A percentile compares a stretch with the other conserved stretches of the same genome.
phyloP scores from a whole-genome alignment of 768 basidiomycete genomes.

The Tylopilus cervinicoccineus region DNA sequence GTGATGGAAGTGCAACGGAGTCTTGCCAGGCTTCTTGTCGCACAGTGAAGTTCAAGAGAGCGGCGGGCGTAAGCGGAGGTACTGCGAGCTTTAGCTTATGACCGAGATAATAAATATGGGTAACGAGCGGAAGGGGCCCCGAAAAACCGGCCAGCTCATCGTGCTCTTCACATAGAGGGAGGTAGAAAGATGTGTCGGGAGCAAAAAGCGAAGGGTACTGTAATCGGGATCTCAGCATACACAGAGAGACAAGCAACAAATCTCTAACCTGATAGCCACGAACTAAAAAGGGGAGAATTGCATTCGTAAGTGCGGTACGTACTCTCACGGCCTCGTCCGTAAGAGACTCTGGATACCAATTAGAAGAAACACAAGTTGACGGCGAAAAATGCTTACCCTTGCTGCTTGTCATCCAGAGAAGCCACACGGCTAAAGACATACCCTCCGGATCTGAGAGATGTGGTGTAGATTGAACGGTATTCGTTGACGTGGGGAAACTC shows the following conservation, averaged over 20 bases:
- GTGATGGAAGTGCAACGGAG: conserved; percentile 20
- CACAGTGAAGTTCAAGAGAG: conserved; percentile 34
- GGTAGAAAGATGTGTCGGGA: conserved; percentile 40
- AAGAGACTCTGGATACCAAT: conserved; percentile 31
- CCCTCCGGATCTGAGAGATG: conserved; percentile 31
- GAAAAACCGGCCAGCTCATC: conserved; percentile 25
- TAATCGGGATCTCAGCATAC: conserved; percentile 4
- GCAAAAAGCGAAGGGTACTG: conserved; percentile 42
- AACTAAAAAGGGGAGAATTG: conserved; percentile 39
- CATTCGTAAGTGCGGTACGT: conserved; percentile 26
- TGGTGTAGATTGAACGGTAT: conserved; percentile 9
- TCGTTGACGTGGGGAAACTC: conserved; percentile 1
- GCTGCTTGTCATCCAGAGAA: conserved; percentile 44
- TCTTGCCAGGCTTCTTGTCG: conserved; percentile 38
- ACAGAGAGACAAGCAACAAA: background rate
- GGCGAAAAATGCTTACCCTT: conserved; percentile 29
- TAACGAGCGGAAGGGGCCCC: conserved; percentile 30
- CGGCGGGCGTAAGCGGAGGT: conserved; percentile 40
- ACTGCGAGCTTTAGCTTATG: conserved; percentile 38
- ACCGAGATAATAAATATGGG: conserved; percentile 38
- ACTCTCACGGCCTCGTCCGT: conserved; percentile 26
- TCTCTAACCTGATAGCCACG: conserved; percentile 38
- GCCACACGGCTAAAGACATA: conserved; percentile 40
- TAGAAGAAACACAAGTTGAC: conserved; percentile 5
- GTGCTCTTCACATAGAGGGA: conserved; percentile 35